A percentile compares a stretch with the other conserved stretches of the same genome.
Conservation (phyloP, 2,329 filamentous ascomycete species). For the Ascochyta rabiei region DNA sequence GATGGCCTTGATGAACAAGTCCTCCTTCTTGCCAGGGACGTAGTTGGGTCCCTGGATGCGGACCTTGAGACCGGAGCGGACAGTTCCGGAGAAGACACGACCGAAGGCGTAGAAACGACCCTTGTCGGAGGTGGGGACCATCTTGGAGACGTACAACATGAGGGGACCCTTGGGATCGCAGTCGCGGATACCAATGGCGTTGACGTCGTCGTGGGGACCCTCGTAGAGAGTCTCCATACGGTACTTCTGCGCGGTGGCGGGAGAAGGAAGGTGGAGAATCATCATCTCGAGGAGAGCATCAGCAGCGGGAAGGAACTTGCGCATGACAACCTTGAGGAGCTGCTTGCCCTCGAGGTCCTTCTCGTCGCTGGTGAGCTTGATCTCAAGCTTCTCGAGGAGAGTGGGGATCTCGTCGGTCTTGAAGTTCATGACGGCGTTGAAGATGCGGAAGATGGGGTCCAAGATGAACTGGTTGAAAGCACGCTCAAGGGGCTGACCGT, state of each 20-base stretch:
- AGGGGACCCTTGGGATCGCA: constrained; percentile 97
- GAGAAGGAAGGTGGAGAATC: constrained; percentile 98
- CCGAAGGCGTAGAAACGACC: constrained; percentile 99
- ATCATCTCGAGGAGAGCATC: constrained; percentile 99
- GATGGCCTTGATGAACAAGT: constrained; percentile 98
- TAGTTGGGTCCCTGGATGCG: constrained; percentile 99
- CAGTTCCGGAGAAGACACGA: constrained; percentile 99
- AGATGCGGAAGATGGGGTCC: constrained; percentile 99
- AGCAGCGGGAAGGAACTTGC: constrained; percentile 97
- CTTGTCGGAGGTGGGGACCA: constrained; percentile 99
- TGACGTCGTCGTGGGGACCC: constrained; percentile 90
- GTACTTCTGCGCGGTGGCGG: constrained; percentile 94
- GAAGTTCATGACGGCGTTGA: constrained; percentile 95
- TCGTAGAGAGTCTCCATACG: constrained; percentile 99
- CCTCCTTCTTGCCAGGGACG: constrained; percentile 96
- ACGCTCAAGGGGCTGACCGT: constrained; percentile 92
- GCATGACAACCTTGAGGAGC: constrained; percentile 97
- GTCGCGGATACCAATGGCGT: constrained; percentile 95
- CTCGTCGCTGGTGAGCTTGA: constrained; percentile 88
- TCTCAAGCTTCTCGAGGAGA: constrained; percentile 89
- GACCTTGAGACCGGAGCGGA: constrained; percentile 97
- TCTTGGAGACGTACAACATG: constrained; percentile 99
- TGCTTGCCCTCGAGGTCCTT: constrained; percentile 95
- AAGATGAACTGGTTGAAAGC: constrained; percentile 99
- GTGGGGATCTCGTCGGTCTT: constrained; percentile 89